These are phyloP conservation scores for Echium plantagineum DNA, from an alignment of 257 asterid species.

Conservation along the genomic window DNA sequence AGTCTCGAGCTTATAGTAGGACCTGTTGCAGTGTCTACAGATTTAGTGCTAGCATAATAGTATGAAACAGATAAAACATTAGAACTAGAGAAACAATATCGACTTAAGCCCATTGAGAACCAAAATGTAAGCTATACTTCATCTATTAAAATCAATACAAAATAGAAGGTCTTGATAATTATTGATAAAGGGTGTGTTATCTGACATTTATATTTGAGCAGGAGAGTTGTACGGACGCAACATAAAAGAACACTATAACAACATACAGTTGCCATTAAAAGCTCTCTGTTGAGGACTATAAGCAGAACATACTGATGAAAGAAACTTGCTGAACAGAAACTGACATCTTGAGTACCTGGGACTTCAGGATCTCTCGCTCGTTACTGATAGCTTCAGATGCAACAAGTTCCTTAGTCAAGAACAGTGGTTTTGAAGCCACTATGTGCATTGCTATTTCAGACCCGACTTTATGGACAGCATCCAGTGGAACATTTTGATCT, in stretches of 20 bases:
- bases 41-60: neutral
- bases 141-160: neutral
- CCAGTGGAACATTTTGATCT: conserved; percentile 50
- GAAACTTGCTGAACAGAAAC: too few species aligned
- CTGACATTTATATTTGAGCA: neutral
- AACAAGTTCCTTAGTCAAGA: conserved; percentile 70
- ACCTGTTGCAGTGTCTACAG: neutral
- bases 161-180: neutral
- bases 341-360: conserved; percentile 48
- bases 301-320: neutral
- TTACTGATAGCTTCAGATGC: conserved; percentile 57
- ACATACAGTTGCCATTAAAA: neutral
- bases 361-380: conserved; percentile 82
- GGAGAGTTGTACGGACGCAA: neutral
- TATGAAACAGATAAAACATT: neutral
- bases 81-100: too few species aligned
- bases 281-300: neutral
- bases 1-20: neutral
- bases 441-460: conserved; percentile 94
- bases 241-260: neutral
- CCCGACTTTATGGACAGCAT: conserved; percentile 70
- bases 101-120: neutral
- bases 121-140: neutral
- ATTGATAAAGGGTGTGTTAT: too few species aligned
- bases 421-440: conserved; percentile 88